Evolutionary conservation across 495 filamentous ascomycete species (phyloP).

Genomic region (Aspergillus ellipticus): DNA sequence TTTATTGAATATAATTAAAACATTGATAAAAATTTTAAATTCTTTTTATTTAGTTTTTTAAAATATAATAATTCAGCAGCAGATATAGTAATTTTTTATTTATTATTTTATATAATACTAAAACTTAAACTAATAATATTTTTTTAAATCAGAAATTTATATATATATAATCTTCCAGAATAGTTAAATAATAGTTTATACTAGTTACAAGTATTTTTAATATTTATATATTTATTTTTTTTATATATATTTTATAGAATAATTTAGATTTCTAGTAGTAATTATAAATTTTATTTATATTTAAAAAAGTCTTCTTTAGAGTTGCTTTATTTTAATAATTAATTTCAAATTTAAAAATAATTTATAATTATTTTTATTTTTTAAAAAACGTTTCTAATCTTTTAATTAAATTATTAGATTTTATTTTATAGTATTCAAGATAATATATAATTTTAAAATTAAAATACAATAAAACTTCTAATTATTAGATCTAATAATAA

Average conservation of each 20-base stretch:
- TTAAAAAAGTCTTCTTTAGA: background rate
- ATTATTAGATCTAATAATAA: constrained; percentile 2
- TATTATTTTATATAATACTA: background rate
- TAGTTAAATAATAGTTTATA: background rate
- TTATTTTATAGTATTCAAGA: background rate
- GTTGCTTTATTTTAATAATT: background rate
- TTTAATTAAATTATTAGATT: constrained; percentile 3
- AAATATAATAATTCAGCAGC: background rate
- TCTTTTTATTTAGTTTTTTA: background rate
- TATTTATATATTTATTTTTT: background rate
- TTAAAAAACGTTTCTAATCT: background rate
- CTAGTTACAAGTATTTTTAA: constrained; percentile 1
- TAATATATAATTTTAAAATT: constrained; percentile 6
- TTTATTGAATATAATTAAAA: background rate
- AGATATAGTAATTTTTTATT: background rate
- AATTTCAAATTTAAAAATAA: background rate
- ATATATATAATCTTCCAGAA: background rate
- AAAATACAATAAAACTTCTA: constrained; percentile 1
- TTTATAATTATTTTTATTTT: background rate
- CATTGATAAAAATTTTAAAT: background rate
- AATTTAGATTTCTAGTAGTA: background rate
- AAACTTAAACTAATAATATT: background rate
- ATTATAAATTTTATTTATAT: background rate
- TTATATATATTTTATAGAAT: background rate
- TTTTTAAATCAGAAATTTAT: background rate